These are phyloP conservation scores for Cystobasidium tubakii DNA, from an alignment of 768 basidiomycete species.

Conservation along the genomic window DNA sequence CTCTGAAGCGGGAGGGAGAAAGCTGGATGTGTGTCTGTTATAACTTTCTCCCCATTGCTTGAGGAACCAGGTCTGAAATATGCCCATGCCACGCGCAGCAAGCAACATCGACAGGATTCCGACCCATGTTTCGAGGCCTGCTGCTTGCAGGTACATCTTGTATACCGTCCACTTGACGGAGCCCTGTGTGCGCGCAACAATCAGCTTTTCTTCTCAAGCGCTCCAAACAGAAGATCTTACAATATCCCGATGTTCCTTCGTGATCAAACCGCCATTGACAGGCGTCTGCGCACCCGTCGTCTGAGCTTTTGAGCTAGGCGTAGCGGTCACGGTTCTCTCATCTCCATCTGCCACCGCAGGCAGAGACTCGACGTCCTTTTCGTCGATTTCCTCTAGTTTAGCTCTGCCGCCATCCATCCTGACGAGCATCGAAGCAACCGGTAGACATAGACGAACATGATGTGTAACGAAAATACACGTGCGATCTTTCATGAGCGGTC, in stretches of 20 bases:
- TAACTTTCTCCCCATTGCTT: slow-evolving; percentile 43
- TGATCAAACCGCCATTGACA: slow-evolving; percentile 29
- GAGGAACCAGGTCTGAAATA: slow-evolving; percentile 28
- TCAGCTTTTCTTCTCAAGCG: too few relatives aligned
- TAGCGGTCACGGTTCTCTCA: slow-evolving; percentile 13
- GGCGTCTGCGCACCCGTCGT: slow-evolving; percentile 23
- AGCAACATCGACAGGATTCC: slow-evolving; percentile 11
- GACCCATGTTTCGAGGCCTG: slow-evolving; percentile 36
- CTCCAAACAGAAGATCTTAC: neutral
- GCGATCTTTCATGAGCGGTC: slow-evolving; percentile 68
- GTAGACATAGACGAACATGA: slow-evolving; percentile 79
- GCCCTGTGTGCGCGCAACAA: slow-evolving; percentile 9
- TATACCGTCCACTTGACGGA: slow-evolving; percentile 41
- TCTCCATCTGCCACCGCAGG: slow-evolving; percentile 17
- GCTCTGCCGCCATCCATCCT: slow-evolving; percentile 37
- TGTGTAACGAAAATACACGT: slow-evolving; percentile 89
- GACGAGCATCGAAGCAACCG: slow-evolving; percentile 67
- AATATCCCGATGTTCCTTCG: slow-evolving; percentile 38
- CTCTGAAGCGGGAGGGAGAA: slow-evolving; percentile 28
- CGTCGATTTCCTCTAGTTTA: slow-evolving; percentile 7
- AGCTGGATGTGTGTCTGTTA: neutral
- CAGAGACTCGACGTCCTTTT: neutral
- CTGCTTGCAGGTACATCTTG: slow-evolving; percentile 37
- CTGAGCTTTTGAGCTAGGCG: slow-evolving; percentile 32
- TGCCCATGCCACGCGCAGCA: neutral